Percentiles rank a stretch among this genome's conserved stretches.
These are phyloP conservation scores for Talaromyces thailandensis DNA, from an alignment of 495 filamentous ascomycete species.

Conservation along the genomic window DNA sequence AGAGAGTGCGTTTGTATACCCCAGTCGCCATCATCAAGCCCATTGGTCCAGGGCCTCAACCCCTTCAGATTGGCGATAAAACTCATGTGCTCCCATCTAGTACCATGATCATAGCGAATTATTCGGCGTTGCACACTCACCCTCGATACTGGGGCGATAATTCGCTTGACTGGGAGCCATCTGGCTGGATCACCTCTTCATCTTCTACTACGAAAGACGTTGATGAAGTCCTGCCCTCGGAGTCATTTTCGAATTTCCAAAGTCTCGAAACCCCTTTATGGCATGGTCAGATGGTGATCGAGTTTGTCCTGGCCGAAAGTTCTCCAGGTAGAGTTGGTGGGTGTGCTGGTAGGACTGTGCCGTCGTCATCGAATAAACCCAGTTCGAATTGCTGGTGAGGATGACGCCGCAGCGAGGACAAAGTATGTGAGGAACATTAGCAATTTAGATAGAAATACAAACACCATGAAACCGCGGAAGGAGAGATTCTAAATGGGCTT, in stretches of 20 bases:
- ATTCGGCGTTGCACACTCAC: slow-evolving; percentile 11
- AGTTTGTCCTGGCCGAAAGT: slow-evolving; percentile 61
- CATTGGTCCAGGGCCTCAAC: slow-evolving; percentile 12
- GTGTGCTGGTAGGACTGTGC: neutral
- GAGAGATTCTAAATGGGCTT: neutral
- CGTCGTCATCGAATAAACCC: neutral
- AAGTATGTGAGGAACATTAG: too few species aligned
- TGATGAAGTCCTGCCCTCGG: neutral
- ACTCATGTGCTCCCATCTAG: slow-evolving; percentile 11
- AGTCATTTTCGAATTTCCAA: slow-evolving; percentile 28
- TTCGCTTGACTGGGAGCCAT: slow-evolving; percentile 1
- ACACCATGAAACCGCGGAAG: too few species aligned
- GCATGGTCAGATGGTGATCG: slow-evolving; percentile 68
- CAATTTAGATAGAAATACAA: too few species aligned
- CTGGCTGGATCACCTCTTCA: slow-evolving; percentile 12
- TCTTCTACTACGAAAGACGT: neutral
- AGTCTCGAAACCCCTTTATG: slow-evolving; percentile 48
- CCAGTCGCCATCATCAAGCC: slow-evolving; percentile 29
- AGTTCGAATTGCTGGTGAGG: neutral
- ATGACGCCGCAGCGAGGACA: neutral
- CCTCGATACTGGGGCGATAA: slow-evolving; percentile 15
- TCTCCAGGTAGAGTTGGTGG: slow-evolving; percentile 41
- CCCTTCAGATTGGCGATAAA: neutral
- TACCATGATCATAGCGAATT: neutral
- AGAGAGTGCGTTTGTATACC: slow-evolving; percentile 33